phyloP scores from a whole-genome alignment of 2,329 filamentous ascomycete genomes.

The Dactylellina cionopaga region DNA sequence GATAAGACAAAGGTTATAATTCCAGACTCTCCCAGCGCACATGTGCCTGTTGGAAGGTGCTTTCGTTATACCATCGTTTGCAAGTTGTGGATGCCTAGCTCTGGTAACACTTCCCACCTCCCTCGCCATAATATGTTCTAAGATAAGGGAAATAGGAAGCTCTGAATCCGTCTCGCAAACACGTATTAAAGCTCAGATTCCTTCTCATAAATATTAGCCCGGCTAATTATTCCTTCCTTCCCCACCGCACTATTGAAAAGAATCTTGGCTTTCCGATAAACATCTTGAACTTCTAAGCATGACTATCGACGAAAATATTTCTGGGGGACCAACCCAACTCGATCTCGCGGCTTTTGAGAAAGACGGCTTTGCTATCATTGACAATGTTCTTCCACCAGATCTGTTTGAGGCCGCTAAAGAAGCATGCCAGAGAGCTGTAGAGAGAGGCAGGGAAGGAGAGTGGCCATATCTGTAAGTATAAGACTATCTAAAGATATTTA shows the following conservation, averaged over 20 bases:
- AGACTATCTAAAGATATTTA: no score
- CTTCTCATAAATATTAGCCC: no score
- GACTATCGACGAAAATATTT: conserved; percentile 16
- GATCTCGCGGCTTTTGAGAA: conserved; percentile 37
- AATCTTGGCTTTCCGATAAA: background rate
- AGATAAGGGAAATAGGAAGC: conserved; percentile 40
- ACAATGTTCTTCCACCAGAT: conserved; percentile 35
- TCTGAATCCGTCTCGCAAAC: conserved; percentile 37
- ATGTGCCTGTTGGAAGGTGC: no score
- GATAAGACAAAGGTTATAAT: no score
- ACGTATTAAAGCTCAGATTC: conserved; percentile 31
- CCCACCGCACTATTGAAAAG: background rate
- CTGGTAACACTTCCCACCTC: no score
- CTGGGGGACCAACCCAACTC: background rate
- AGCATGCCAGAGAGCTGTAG: conserved; percentile 38
- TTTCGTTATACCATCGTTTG: no score
- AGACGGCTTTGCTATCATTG: conserved; percentile 47
- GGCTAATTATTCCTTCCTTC: background rate
- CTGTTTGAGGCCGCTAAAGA: conserved; percentile 39
- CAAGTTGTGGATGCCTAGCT: no score
- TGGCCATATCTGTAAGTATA: conserved; percentile 44
- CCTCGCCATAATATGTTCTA: no score
- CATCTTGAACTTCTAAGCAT: conserved; percentile 3
- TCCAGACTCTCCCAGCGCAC: no score
- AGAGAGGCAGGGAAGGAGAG: conserved; percentile 41